phyloP scores from a whole-genome alignment of 2,329 filamentous ascomycete species.

The Pseudogymnoascus sp. region DNA sequence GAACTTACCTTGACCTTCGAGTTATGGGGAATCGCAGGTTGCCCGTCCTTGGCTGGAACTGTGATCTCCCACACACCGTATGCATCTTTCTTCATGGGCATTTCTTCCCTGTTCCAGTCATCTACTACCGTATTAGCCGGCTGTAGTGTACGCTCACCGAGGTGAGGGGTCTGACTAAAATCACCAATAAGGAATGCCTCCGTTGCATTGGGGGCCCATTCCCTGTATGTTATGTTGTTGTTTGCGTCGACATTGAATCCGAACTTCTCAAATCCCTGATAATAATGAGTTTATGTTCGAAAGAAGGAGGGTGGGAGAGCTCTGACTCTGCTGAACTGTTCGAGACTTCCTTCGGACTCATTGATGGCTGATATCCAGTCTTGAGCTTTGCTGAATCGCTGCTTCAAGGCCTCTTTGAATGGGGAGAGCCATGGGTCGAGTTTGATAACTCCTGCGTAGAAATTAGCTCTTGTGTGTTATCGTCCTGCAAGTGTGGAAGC shows the following conservation, averaged over 20 bases:
- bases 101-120: constrained; percentile 73
- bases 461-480: constrained; percentile 13
- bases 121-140: constrained; percentile 42
- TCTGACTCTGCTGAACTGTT: constrained; percentile 77
- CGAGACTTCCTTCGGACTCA: constrained; percentile 75
- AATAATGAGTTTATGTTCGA: constrained; percentile 14
- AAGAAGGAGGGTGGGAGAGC: background rate
- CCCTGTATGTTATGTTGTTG: constrained; percentile 81
- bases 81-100: constrained; percentile 76
- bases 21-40: constrained; percentile 77
- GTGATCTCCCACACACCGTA: constrained; percentile 83
- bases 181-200: constrained; percentile 84
- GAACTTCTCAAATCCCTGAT: constrained; percentile 73
- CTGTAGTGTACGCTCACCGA: constrained; percentile 7
- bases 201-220: constrained; percentile 90
- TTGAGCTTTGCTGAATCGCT: constrained; percentile 69
- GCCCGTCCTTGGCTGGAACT: constrained; percentile 63
- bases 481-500: constrained; percentile 18
- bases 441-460: constrained; percentile 62
- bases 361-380: constrained; percentile 81
- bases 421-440: constrained; percentile 86
- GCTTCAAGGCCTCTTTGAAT: constrained; percentile 67
- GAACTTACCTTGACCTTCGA: constrained; percentile 80
- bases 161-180: constrained; percentile 56
- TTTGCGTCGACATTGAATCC: constrained; percentile 75